phyloP scores from a whole-genome alignment of 176 grass and related monocot species.

The Musa troglodytarum region DNA sequence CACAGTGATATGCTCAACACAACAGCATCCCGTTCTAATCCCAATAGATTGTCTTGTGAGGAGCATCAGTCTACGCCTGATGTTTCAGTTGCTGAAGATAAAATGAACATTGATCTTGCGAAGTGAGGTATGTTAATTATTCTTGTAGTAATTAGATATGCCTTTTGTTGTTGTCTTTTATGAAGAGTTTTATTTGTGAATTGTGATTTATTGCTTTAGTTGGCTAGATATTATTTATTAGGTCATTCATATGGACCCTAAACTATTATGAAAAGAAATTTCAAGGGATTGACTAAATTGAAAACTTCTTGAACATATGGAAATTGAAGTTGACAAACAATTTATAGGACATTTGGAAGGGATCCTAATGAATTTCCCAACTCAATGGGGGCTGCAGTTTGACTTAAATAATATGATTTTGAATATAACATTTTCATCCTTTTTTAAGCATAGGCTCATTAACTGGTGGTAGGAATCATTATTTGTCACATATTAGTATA shows the following conservation, averaged over 20 bases:
- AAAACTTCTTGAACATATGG: not conserved
- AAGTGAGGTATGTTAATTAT: not conserved
- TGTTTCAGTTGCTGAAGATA: not conserved
- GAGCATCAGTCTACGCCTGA: not conserved
- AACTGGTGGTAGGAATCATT: too few relatives aligned
- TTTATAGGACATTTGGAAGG: not conserved
- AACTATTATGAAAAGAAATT: not conserved
- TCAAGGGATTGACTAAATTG: not conserved
- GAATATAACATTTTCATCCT: too few relatives aligned
- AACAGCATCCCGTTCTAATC: constrained; percentile 15
- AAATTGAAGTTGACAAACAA: not conserved
- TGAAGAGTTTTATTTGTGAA: too few relatives aligned
- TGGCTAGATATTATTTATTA: too few relatives aligned
- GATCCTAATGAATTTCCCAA: too few relatives aligned
- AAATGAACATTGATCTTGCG: not conserved
- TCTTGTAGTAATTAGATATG: not conserved
- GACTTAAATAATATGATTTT: too few relatives aligned
- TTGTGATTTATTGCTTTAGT: not conserved
- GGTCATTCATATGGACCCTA: too few relatives aligned
- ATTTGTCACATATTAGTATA: too few relatives aligned
- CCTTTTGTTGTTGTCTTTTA: not conserved
- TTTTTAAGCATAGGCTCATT: too few relatives aligned
- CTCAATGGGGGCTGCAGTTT: too few relatives aligned
- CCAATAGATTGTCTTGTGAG: constrained; percentile 1
- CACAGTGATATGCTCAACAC: constrained; percentile 11